These are phyloP conservation scores for Daldinia concentrica DNA, from an alignment of 495 filamentous ascomycete genomes.

Conservation along the genomic window DNA sequence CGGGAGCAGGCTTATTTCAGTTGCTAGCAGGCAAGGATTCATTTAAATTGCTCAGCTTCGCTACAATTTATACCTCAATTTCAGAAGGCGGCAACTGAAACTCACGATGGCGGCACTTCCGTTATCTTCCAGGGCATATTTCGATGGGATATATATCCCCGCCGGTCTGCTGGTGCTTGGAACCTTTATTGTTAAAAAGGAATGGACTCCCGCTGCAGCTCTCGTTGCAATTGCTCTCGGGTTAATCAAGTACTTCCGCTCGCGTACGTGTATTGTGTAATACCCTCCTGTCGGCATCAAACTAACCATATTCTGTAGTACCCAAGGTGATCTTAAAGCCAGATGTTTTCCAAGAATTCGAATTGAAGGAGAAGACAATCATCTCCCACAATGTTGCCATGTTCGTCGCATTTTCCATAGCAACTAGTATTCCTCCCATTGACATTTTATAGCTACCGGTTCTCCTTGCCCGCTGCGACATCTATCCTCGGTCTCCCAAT, in stretches of 20 bases:
- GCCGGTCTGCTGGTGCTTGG: conserved; percentile 82
- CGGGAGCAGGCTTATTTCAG: conserved; percentile 19
- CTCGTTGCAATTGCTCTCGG: conserved; percentile 67
- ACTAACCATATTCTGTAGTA: conserved; percentile 56
- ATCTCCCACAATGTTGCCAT: conserved; percentile 98
- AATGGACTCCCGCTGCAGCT: conserved; percentile 80
- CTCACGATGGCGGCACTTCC: conserved; percentile 26
- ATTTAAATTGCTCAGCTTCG: conserved; percentile 3
- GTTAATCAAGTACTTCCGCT: conserved; percentile 69
- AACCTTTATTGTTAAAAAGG: conserved; percentile 76
- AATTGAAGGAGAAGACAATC: conserved; percentile 87
- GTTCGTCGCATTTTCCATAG: conserved; percentile 46
- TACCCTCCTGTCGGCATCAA: conserved; percentile 38
- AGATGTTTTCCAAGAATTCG: conserved; percentile 85
- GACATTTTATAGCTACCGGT: conserved; percentile 74
- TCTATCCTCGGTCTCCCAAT: conserved; percentile 95
- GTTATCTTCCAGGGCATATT: conserved; percentile 52
- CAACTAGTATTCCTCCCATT: not conserved
- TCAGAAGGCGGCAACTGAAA: conserved; percentile 8
- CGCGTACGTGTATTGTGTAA: conserved; percentile 56
- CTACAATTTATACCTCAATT: conserved; percentile 19
- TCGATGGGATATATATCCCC: conserved; percentile 86
- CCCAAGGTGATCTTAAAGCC: conserved; percentile 86
- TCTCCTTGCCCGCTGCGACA: conserved; percentile 76
- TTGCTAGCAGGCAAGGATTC: conserved; percentile 16